phyloP scores from a whole-genome alignment of 2,329 filamentous ascomycete species.

The Juglanconis oblonga region DNA sequence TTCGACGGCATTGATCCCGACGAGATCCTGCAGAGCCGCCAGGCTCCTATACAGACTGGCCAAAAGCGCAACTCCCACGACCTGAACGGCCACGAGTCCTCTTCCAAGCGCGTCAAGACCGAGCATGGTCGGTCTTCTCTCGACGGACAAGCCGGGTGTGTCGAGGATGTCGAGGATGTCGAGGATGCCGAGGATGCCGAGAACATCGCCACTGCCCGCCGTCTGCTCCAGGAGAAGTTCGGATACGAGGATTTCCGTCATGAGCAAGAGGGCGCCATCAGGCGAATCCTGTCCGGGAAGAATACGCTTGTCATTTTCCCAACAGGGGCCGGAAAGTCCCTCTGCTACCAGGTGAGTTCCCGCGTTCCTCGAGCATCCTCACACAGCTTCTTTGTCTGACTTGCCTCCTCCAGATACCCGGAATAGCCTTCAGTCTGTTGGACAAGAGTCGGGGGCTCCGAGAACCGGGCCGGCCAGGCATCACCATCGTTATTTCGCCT shows the following conservation, averaged over 20 bases:
- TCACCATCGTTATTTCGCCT: conserved; percentile 55
- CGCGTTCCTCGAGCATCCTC: no score
- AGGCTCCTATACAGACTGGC: conserved; percentile 6
- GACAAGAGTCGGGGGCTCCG: conserved; percentile 31
- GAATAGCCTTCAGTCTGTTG: conserved; percentile 43
- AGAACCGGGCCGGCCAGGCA: conserved; percentile 36
- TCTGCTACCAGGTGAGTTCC: conserved; percentile 44
- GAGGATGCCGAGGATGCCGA: not conserved
- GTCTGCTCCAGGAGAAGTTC: conserved; percentile 37
- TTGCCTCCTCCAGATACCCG: conserved; percentile 36
- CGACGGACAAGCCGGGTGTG: not conserved
- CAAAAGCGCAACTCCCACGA: not conserved
- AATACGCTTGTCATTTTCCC: conserved; percentile 45
- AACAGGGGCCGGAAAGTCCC: conserved; percentile 47
- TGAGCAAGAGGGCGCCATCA: conserved; percentile 42
- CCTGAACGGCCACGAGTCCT: not conserved
- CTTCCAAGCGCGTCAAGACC: not conserved
- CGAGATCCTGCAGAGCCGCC: conserved; percentile 10
- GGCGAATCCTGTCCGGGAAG: conserved; percentile 33
- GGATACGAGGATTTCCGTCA: conserved; percentile 39
- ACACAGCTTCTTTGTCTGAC: not conserved
- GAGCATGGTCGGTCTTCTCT: not conserved
- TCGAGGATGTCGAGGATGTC: not conserved
- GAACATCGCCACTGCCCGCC: conserved; percentile 19
- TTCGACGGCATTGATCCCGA: conserved; percentile 25